Evolutionary conservation across 345 rosid genomes (phyloP).

Genomic region (Gynandropsis gynandra): DNA sequence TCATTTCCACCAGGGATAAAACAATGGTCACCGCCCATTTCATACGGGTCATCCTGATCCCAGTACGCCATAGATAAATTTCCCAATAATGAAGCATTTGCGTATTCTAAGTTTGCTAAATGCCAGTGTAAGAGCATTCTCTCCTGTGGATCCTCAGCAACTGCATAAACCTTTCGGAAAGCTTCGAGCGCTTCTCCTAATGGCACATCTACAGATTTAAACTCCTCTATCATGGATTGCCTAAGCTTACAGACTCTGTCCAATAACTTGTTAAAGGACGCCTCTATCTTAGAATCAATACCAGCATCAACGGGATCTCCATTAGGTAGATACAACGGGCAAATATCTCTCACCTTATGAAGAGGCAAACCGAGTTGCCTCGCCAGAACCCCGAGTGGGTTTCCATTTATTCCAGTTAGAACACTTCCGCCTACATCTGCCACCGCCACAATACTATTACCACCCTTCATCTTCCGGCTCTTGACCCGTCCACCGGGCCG

Average conservation of each 20-base stretch:
- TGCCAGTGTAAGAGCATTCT: slow-evolving; percentile 92
- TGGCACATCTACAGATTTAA: slow-evolving; percentile 71
- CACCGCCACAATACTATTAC: slow-evolving; percentile 70
- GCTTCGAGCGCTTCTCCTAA: slow-evolving; percentile 87
- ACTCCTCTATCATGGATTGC: slow-evolving; percentile 91
- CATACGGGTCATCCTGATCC: slow-evolving; percentile 99
- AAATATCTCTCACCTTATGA: slow-evolving; percentile 91
- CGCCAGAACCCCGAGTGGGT: slow-evolving; percentile 88
- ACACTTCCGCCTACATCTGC: slow-evolving; percentile 93
- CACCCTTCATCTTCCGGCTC: slow-evolving; percentile 72
- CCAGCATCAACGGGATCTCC: slow-evolving; percentile 71
- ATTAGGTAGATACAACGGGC: slow-evolving; percentile 81
- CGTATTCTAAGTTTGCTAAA: slow-evolving; percentile 87
- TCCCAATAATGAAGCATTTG: slow-evolving; percentile 84
- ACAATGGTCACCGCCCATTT: slow-evolving; percentile 98
- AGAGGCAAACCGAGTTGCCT: slow-evolving; percentile 81
- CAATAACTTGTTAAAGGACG: slow-evolving; percentile 71
- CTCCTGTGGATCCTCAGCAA: slow-evolving; percentile 73
- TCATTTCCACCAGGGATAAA: slow-evolving; percentile 93
- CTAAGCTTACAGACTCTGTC: slow-evolving; percentile 96
- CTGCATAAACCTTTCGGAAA: slow-evolving; percentile 64
- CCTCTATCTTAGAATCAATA: slow-evolving; percentile 75
- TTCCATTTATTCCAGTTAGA: slow-evolving; percentile 91
- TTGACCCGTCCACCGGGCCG: slow-evolving; percentile 88
- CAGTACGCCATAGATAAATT: slow-evolving; percentile 90